Conservation (phyloP, 768 basidiomycete genomes). For the Pleurotus tuber-regium region DNA sequence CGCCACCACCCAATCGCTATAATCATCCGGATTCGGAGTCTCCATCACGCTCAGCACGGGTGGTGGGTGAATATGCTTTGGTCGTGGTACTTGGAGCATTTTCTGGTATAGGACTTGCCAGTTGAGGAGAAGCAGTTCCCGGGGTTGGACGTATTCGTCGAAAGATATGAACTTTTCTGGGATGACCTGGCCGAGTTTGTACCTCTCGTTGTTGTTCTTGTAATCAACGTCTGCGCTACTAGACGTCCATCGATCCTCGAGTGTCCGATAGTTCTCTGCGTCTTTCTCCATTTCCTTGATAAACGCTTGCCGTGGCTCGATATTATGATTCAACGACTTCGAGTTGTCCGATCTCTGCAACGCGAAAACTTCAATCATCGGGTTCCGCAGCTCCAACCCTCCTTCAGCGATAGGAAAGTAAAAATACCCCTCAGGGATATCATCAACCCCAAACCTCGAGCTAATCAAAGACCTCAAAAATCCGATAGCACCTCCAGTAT, state of each 20-base stretch:
- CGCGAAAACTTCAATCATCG: conserved; percentile 34
- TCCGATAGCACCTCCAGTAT: conserved; percentile 20
- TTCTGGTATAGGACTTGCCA: conserved; percentile 24
- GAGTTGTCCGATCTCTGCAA: conserved; percentile 17
- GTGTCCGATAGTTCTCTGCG: conserved; percentile 16
- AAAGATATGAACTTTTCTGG: conserved; percentile 25
- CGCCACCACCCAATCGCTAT: conserved; percentile 33
- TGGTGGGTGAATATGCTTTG: conserved; percentile 8
- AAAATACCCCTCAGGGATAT: conserved; percentile 39
- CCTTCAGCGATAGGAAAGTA: conserved; percentile 35
- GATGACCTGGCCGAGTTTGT: not conserved
- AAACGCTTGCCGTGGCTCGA: conserved; percentile 18
- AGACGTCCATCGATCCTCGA: conserved; percentile 25
- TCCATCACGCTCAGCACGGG: conserved; percentile 16
- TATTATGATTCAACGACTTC: not conserved
- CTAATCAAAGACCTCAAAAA: conserved; percentile 23
- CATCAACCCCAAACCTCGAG: conserved; percentile 27
- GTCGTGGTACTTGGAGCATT: conserved; percentile 18
- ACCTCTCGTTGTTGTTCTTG: not conserved
- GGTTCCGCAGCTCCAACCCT: conserved; percentile 35
- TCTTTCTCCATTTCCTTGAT: conserved; percentile 22
- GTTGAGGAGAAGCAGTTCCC: conserved; percentile 18
- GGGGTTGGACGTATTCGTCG: conserved; percentile 25
- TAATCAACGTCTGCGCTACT: not conserved
- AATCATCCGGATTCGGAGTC: conserved; percentile 17